phyloP scores from a whole-genome alignment of 179 eudicot genomes.

The Beta lomatogona region DNA sequence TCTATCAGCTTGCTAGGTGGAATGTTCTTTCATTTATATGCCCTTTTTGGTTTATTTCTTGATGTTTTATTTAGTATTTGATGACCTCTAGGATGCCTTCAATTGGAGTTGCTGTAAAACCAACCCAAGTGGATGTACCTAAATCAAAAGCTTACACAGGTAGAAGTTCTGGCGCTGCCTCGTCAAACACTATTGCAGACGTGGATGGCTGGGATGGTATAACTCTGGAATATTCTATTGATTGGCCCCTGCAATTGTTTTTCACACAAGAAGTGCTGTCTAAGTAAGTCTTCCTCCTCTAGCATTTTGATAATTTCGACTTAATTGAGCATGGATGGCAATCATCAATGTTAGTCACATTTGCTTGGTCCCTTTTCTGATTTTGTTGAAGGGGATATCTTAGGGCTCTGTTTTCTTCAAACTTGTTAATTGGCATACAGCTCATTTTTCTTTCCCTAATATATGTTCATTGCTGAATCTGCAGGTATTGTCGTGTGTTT shows the following conservation, averaged over 20 bases:
- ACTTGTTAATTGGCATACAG: not conserved
- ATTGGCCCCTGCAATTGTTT: conserved; percentile 96
- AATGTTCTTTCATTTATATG: conserved; percentile 4
- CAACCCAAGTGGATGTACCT: conserved; percentile 62
- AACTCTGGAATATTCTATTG: conserved; percentile 88
- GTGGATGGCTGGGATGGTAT: conserved; percentile 98
- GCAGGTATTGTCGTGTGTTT: conserved; percentile 84
- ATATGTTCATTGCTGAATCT: conserved; percentile 14
- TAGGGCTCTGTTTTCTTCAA: not conserved
- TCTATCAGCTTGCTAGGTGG: not conserved
- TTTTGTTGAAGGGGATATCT: conserved; percentile 1
- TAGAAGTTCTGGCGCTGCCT: conserved; percentile 51
- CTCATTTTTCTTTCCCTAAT: not conserved
- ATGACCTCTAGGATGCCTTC: conserved; percentile 66
- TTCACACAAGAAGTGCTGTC: conserved; percentile 94
- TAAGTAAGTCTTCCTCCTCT: conserved; percentile 54
- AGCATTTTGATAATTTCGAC: not conserved
- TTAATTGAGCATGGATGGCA: not conserved
- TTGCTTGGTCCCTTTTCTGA: not conserved
- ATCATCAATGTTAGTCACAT: not conserved
- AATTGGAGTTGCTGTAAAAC: conserved; percentile 59
- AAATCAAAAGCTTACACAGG: conserved; percentile 55
- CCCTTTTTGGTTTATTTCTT: not conserved
- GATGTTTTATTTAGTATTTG: conserved; percentile 16
- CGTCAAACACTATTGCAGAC: conserved; percentile 52